A percentile compares a stretch with the other conserved stretches of the same genome.
Evolutionary conservation across 129 eudicot species (phyloP).

Genomic region (Solidago caesia): DNA sequence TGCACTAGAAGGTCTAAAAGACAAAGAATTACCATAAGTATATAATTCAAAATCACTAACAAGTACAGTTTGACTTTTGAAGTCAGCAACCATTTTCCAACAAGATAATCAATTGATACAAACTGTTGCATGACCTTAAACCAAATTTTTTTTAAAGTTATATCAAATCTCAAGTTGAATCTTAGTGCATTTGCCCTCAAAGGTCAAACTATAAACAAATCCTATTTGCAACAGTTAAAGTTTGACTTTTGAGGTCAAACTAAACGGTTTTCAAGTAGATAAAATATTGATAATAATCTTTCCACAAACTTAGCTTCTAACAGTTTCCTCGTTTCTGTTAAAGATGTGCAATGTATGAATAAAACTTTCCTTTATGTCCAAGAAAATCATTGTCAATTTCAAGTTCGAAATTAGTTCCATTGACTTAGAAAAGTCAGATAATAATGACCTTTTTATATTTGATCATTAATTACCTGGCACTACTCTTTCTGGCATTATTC

Average conservation of each 20-base stretch:
- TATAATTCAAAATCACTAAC: background rate
- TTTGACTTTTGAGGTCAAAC: slow-evolving; percentile 28
- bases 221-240: slow-evolving; percentile 12
- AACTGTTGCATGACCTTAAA: background rate
- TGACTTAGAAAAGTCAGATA: slow-evolving; percentile 8
- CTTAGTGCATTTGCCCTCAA: background rate
- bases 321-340: background rate
- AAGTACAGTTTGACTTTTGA: slow-evolving; percentile 9
- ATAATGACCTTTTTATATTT: background rate
- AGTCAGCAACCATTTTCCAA: background rate
- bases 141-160: background rate
- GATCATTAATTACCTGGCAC: slow-evolving; percentile 63
- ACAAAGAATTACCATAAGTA: slow-evolving; percentile 16
- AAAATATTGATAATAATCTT: slow-evolving; percentile 8
- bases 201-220: slow-evolving; percentile 17
- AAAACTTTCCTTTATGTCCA: background rate
- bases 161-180: background rate
- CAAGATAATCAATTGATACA: background rate
- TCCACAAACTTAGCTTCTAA: slow-evolving; percentile 3
- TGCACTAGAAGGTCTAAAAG: slow-evolving; percentile 92
- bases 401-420: background rate
- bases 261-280: background rate
- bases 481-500: slow-evolving; percentile 81
- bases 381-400: background rate
- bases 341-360: background rate